phyloP scores from a whole-genome alignment of 495 filamentous ascomycete species.

The Letharia lupina region DNA sequence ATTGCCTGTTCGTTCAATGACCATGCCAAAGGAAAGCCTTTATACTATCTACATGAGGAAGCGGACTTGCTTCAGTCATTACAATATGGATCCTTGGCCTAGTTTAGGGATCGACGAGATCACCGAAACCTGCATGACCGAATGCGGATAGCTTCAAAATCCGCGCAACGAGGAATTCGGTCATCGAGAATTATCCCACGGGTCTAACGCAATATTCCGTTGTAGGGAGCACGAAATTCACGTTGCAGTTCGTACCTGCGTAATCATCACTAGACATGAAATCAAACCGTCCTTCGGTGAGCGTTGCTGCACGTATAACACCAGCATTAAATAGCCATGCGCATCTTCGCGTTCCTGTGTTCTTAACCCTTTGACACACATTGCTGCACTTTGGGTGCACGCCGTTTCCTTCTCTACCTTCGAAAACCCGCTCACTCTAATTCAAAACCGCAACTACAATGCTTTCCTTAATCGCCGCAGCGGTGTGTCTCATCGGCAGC shows the following conservation, averaged over 20 bases:
- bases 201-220: neutral
- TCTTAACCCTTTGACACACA: neutral
- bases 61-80: neutral
- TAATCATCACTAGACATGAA: neutral
- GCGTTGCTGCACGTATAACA: neutral
- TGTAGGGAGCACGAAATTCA: neutral
- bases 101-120: neutral
- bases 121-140: constrained; percentile 13
- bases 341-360: neutral
- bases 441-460: neutral
- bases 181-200: neutral
- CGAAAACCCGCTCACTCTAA: neutral
- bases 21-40: neutral
- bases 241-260: neutral
- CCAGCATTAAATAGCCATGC: neutral
- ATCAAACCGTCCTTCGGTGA: neutral
- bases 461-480: constrained; percentile 10
- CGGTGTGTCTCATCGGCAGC: constrained; percentile 6
- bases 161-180: neutral
- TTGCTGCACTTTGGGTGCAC: neutral
- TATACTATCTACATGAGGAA: neutral
- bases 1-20: neutral
- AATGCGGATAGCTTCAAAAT: constrained; percentile 4
- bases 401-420: neutral
- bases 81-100: neutral